Conservation (phyloP, 768 basidiomycete species). For the Panellus pusillus region DNA sequence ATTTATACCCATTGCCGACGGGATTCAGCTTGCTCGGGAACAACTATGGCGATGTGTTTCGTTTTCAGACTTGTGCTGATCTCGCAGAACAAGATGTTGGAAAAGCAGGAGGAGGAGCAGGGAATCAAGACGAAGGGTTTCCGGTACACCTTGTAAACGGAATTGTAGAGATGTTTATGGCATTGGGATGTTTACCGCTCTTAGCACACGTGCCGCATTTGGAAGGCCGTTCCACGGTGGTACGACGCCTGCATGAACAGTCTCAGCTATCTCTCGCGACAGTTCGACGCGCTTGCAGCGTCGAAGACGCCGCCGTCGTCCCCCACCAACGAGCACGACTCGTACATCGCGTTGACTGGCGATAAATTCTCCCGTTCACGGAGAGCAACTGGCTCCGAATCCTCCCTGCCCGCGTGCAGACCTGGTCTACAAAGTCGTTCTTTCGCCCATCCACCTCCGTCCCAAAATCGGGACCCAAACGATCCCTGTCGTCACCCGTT, state of each 20-base stretch:
- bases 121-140: slow-evolving; percentile 45
- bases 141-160: slow-evolving; percentile 49
- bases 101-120: slow-evolving; percentile 36
- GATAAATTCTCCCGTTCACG: slow-evolving; percentile 19
- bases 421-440: slow-evolving; percentile 59
- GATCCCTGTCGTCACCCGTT: slow-evolving; percentile 65
- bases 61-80: slow-evolving; percentile 45
- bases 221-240: background rate
- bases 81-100: slow-evolving; percentile 38
- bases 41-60: slow-evolving; percentile 53
- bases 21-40: slow-evolving; percentile 41
- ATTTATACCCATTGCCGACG: slow-evolving; percentile 47
- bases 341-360: slow-evolving; percentile 25
- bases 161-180: background rate
- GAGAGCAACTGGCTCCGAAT: slow-evolving; percentile 24
- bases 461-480: slow-evolving; percentile 40
- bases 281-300: slow-evolving; percentile 74
- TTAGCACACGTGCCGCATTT: too few species aligned
- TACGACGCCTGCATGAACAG: slow-evolving; percentile 59
- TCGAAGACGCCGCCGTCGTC: slow-evolving; percentile 60
- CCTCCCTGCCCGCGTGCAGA: slow-evolving; percentile 49
- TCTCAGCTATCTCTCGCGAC: slow-evolving; percentile 76
- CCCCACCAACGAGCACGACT: slow-evolving; percentile 39
- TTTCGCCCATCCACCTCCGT: slow-evolving; percentile 37
- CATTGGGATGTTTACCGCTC: background rate